Conservation (phyloP, 139 green algal genomes). For the Pycnococcus provasolii region DNA sequence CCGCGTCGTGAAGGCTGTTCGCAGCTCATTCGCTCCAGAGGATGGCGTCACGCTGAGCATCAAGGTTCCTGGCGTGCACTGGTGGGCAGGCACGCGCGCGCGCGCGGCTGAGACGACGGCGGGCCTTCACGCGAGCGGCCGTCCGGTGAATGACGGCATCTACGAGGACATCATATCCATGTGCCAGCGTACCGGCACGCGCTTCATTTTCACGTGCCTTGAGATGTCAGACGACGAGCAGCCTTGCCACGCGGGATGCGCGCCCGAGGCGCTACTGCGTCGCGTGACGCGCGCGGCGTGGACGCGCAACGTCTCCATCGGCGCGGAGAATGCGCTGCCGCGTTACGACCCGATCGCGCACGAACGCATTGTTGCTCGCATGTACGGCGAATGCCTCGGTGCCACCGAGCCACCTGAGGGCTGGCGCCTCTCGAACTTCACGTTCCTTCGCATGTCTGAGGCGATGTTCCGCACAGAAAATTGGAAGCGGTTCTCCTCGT, state of each 20-base stretch:
- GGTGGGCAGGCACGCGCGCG: slow-evolving; percentile 88
- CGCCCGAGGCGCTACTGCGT: slow-evolving; percentile 62
- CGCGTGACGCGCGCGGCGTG: slow-evolving; percentile 57
- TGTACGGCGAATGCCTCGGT: slow-evolving; percentile 55
- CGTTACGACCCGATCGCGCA: slow-evolving; percentile 87
- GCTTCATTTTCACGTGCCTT: slow-evolving; percentile 91
- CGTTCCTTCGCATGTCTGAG: slow-evolving; percentile 85
- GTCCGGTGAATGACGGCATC: slow-evolving; percentile 49
- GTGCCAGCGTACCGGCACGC: slow-evolving; percentile 46
- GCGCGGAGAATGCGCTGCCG: slow-evolving; percentile 93
- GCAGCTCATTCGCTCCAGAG: slow-evolving; percentile 22
- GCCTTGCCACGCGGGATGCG: slow-evolving; percentile 71
- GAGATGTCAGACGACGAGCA: slow-evolving; percentile 99
- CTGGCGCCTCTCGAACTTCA: slow-evolving; percentile 49
- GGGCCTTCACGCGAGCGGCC: slow-evolving; percentile 74
- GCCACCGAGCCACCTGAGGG: slow-evolving; percentile 28
- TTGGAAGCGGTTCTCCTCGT: slow-evolving; percentile 58
- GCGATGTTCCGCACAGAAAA: slow-evolving; percentile 61
- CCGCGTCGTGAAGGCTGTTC: slow-evolving; percentile 53
- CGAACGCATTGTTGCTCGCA: slow-evolving; percentile 61
- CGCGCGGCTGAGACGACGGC: slow-evolving; percentile 95
- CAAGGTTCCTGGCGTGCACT: slow-evolving; percentile 81
- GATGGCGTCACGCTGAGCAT: slow-evolving; percentile 22
- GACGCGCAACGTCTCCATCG: slow-evolving; percentile 58
- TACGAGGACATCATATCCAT: slow-evolving; percentile 53